These are phyloP conservation scores for Nowakowskiella sp. DNA, from an alignment of 192 early-diverging fungal species.

Conservation along the genomic window DNA sequence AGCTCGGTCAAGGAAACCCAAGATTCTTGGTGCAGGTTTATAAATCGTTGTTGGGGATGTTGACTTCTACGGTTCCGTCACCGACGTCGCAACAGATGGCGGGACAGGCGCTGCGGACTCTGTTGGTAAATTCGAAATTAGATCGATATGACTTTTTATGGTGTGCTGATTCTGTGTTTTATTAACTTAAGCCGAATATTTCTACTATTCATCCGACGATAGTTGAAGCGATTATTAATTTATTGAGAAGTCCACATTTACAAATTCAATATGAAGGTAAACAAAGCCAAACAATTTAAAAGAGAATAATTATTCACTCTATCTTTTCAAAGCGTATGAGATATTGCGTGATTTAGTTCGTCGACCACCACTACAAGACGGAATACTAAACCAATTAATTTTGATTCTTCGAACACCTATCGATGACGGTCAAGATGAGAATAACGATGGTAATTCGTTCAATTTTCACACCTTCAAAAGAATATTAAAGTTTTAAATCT, in stretches of 20 bases:
- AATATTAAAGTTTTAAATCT: slow-evolving; percentile 1
- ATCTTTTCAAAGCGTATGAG: slow-evolving; percentile 38
- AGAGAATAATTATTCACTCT: slow-evolving; percentile 2
- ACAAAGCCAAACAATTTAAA: background rate
- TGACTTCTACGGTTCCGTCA: slow-evolving; percentile 35
- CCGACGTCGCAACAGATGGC: slow-evolving; percentile 54
- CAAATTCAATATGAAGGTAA: slow-evolving; percentile 59
- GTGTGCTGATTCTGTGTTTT: background rate
- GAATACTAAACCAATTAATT: slow-evolving; percentile 41
- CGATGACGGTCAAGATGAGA: slow-evolving; percentile 33
- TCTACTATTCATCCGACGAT: slow-evolving; percentile 42
- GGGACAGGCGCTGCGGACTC: slow-evolving; percentile 46
- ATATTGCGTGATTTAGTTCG: slow-evolving; percentile 37
- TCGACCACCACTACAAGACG: slow-evolving; percentile 39
- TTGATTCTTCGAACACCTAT: slow-evolving; percentile 32
- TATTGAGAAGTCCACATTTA: slow-evolving; percentile 47
- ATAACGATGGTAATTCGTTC: slow-evolving; percentile 4
- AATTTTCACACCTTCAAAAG: background rate
- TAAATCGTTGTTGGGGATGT: slow-evolving; percentile 47
- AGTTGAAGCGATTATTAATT: slow-evolving; percentile 39
- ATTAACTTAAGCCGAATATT: slow-evolving; percentile 42
- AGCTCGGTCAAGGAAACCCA: slow-evolving; percentile 42
- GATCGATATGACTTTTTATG: background rate
- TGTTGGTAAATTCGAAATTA: slow-evolving; percentile 27
- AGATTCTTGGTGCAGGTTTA: slow-evolving; percentile 58